Percentiles rank a stretch among this genome's conserved stretches.
Evolutionary conservation across 2,329 filamentous ascomycete species (phyloP).

Genomic region (Intubia oerlemansii): DNA sequence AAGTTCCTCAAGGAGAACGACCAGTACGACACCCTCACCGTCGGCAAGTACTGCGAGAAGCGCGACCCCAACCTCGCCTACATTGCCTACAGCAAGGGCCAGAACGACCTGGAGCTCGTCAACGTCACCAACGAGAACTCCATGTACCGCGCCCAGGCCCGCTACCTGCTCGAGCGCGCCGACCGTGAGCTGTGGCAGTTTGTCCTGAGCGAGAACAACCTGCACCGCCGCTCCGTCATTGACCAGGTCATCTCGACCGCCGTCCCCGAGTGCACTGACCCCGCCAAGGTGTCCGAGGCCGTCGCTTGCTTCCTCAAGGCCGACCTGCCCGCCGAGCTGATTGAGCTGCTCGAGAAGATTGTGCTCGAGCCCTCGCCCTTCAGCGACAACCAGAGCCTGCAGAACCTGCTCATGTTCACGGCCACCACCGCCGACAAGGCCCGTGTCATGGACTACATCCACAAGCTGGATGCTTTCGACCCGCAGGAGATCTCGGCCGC

Average conservation of each 20-base stretch:
- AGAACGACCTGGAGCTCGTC: slow-evolving; percentile 93
- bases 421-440: slow-evolving; percentile 92
- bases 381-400: slow-evolving; percentile 89
- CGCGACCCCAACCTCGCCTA: slow-evolving; percentile 88
- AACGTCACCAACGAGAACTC: slow-evolving; percentile 97
- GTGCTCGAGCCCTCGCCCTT: slow-evolving; percentile 98
- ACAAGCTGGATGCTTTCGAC: slow-evolving; percentile 72
- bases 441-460: slow-evolving; percentile 89
- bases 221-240: slow-evolving; percentile 79
- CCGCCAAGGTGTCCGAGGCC: slow-evolving; percentile 83
- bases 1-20: slow-evolving; percentile 96
- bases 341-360: slow-evolving; percentile 97
- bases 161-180: slow-evolving; percentile 78
- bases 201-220: slow-evolving; percentile 86
- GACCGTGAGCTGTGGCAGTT: slow-evolving; percentile 87
- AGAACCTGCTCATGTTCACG: slow-evolving; percentile 91
- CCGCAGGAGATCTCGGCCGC: slow-evolving; percentile 82
- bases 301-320: slow-evolving; percentile 83
- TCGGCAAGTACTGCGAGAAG: slow-evolving; percentile 98
- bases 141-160: slow-evolving; percentile 98
- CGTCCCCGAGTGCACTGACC: slow-evolving; percentile 79
- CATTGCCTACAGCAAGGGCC: slow-evolving; percentile 88
- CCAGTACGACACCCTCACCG: slow-evolving; percentile 74
- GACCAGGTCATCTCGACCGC: slow-evolving; percentile 94
- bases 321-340: slow-evolving; percentile 81